phyloP scores from a whole-genome alignment of 1,284 basidiomycete species.

The Sanghuangporus baumii region DNA sequence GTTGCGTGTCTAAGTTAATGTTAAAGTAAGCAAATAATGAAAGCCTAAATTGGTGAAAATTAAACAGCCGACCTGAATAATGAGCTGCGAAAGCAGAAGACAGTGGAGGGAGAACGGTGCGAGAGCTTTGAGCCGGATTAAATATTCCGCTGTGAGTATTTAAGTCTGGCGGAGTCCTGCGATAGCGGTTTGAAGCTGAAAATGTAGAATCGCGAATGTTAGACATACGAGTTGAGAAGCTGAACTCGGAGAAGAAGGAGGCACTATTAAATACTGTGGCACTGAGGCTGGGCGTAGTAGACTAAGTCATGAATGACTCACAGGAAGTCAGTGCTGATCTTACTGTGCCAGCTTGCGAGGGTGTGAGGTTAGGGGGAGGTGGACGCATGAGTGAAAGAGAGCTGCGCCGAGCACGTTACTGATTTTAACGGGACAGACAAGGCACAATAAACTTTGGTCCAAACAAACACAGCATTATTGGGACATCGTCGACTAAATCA shows the following conservation, averaged over 20 bases:
- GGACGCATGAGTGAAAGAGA: slow-evolving; percentile 2
- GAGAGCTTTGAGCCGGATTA: slow-evolving; percentile 76
- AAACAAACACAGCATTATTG: background rate
- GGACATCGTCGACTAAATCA: background rate
- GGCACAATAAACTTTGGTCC: slow-evolving; percentile 12
- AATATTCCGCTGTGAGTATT: slow-evolving; percentile 62
- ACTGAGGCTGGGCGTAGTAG: background rate
- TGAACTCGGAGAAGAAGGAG: slow-evolving; percentile 32
- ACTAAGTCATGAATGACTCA: slow-evolving; percentile 6
- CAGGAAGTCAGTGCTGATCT: slow-evolving; percentile 4
- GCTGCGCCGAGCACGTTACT: slow-evolving; percentile 10
- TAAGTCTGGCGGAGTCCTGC: slow-evolving; percentile 52
- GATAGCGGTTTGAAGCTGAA: slow-evolving; percentile 52
- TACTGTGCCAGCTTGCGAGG: background rate
- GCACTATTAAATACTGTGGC: slow-evolving; percentile 23
- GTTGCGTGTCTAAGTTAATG: slow-evolving; percentile 8
- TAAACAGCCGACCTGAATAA: slow-evolving; percentile 33
- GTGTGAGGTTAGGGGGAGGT: slow-evolving; percentile 7
- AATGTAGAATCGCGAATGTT: slow-evolving; percentile 54
- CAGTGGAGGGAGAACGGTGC: slow-evolving; percentile 80
- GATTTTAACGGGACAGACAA: slow-evolving; percentile 8
- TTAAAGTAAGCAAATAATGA: slow-evolving; percentile 39
- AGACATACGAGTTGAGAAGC: slow-evolving; percentile 49
- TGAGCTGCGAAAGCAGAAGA: slow-evolving; percentile 64
- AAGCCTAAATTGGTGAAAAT: slow-evolving; percentile 36